Evolutionary conservation across 2,329 filamentous ascomycete species (phyloP).

Genomic region (Neofusicoccum kwambonambiense): DNA sequence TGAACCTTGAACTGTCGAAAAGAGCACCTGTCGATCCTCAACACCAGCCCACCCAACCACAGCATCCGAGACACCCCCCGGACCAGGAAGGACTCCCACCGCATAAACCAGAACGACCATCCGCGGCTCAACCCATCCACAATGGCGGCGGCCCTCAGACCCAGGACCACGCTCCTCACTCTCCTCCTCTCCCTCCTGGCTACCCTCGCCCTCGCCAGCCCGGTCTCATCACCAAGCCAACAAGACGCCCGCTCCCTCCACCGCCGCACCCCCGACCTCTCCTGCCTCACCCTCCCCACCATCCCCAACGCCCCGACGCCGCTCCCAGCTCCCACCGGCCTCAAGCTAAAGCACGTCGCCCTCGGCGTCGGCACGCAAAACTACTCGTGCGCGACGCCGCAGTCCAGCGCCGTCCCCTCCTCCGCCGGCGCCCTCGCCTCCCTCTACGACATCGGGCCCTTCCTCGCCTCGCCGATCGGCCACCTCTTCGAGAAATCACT

Average conservation of each 20-base stretch:
- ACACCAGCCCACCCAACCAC: background rate
- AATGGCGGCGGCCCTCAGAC: background rate
- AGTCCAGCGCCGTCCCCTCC: conserved; percentile 25
- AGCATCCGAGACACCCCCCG: background rate
- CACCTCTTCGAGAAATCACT: background rate
- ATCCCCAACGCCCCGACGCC: conserved; percentile 39
- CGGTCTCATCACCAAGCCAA: background rate
- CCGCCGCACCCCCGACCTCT: background rate
- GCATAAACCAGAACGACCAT: no score
- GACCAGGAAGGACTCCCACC: background rate
- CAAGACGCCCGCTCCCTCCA: background rate
- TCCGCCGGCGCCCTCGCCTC: conserved; percentile 21
- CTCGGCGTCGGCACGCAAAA: conserved; percentile 52
- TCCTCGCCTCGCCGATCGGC: conserved; percentile 8
- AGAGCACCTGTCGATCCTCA: background rate
- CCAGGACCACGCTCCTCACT: background rate
- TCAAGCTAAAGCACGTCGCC: conserved; percentile 44
- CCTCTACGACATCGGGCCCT: conserved; percentile 21
- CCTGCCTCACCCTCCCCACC: conserved; percentile 23
- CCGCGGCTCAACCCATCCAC: background rate
- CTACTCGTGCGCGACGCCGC: conserved; percentile 22
- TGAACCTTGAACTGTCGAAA: background rate
- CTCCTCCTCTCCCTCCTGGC: conserved; percentile 9
- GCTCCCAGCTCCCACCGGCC: conserved; percentile 28
- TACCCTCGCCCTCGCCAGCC: background rate